Conservation (phyloP, 1,284 basidiomycete genomes). For the Ceratobasidium sp. region DNA sequence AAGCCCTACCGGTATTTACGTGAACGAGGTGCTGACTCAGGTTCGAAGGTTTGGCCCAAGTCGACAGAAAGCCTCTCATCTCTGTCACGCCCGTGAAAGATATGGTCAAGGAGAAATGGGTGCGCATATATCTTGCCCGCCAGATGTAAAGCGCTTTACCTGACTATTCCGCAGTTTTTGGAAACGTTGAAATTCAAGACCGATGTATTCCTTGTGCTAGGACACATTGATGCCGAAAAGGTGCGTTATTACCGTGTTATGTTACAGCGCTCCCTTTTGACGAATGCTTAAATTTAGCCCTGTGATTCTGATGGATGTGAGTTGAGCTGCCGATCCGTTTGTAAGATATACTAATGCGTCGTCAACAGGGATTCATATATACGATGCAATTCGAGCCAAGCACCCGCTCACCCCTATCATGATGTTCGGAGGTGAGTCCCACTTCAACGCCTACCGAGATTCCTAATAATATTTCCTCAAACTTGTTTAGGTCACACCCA, state of each 20-base stretch:
- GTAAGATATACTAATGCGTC: neutral
- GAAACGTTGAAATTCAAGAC: neutral
- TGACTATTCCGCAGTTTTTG: neutral
- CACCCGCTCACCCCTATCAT: slow-evolving; percentile 19
- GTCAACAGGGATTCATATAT: neutral
- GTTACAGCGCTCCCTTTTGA: neutral
- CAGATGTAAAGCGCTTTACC: neutral
- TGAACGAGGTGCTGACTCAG: too few relatives aligned
- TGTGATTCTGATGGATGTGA: slow-evolving; percentile 3
- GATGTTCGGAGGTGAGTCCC: slow-evolving; percentile 17
- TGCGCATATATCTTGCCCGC: neutral
- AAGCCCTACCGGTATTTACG: too few relatives aligned
- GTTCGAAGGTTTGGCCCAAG: too few relatives aligned
- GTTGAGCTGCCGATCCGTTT: neutral
- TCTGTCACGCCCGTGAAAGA: neutral
- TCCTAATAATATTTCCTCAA: neutral
- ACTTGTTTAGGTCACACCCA: slow-evolving; percentile 7
- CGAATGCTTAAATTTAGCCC: neutral
- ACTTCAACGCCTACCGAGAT: neutral
- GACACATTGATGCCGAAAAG: slow-evolving; percentile 13
- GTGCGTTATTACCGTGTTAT: neutral
- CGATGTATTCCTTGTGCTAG: slow-evolving; percentile 13
- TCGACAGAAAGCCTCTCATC: too few relatives aligned
- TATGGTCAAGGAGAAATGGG: slow-evolving; percentile 13
- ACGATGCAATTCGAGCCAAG: slow-evolving; percentile 21